A percentile compares a stretch with the other conserved stretches of the same genome.
Evolutionary conservation across 208 protist genomes (phyloP).

Genomic region (Borovskyia barvae): DNA sequence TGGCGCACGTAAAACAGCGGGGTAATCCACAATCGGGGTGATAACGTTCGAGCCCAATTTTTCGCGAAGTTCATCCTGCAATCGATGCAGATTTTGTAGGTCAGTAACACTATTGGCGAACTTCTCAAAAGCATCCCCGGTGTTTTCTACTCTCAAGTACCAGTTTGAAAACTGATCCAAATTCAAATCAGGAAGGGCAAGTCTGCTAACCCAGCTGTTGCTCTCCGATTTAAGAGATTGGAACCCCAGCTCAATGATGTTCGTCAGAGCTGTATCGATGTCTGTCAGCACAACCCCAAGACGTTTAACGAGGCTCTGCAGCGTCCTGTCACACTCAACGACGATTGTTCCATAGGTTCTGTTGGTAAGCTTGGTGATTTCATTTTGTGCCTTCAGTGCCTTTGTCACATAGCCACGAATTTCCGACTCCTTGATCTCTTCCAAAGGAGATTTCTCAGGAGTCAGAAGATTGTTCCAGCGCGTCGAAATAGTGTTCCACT

Average conservation of each 20-base stretch:
- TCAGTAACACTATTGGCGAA: conserved; percentile 37
- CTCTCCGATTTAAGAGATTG: conserved; percentile 24
- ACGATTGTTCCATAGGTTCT: conserved; percentile 39
- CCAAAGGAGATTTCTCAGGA: conserved; percentile 2
- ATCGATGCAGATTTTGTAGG: conserved; percentile 44
- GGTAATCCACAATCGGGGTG: conserved; percentile 14
- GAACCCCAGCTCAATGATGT: conserved; percentile 31
- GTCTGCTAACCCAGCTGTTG: conserved; percentile 26
- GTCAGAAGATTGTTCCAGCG: conserved; percentile 20
- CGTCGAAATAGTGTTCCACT: conserved; percentile 31
- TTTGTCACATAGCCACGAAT: conserved; percentile 38
- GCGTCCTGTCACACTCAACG: conserved; percentile 33
- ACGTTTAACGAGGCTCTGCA: conserved; percentile 14
- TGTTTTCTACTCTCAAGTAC: conserved; percentile 35
- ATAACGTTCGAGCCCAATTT: conserved; percentile 4
- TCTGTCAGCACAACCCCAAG: conserved; percentile 41
- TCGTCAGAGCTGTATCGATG: conserved; percentile 33
- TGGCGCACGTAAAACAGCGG: conserved; percentile 24
- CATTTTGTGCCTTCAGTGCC: conserved; percentile 33
- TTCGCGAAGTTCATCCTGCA: conserved; percentile 38
- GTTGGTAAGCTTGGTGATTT: conserved; percentile 44
- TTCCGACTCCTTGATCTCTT: conserved; percentile 36
- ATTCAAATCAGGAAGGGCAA: conserved; percentile 30
- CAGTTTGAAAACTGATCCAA: conserved; percentile 47
- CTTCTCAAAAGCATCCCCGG: conserved; percentile 27